Base-by-base conservation (phyloP, 2,329 filamentous ascomycete genomes). In the Ambrosiella cleistominuta region DNA sequence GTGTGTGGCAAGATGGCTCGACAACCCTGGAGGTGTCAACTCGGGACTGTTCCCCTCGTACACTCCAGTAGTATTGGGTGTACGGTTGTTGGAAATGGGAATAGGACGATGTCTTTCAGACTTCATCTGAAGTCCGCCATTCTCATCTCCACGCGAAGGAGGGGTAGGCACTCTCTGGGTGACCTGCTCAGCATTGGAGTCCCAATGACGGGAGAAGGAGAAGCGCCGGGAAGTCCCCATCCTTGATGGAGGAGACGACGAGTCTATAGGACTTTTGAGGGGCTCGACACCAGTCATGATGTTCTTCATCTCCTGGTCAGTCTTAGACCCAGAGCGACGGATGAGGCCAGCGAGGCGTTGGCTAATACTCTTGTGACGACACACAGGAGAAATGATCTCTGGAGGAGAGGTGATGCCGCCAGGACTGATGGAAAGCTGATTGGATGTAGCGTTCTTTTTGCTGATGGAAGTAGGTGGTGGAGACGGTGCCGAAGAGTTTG, bases 231-330 rank as follows among this genome's bases (percentile, higher is more conserved):
- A 47, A 27, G 19, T 17, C 19, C 5, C 54, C 35, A 44, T 57
- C 49, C 13, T 54, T 54, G 17, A 36, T 36, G 27, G 15, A 17
- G 55, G 36, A 12, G 52, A 27, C 17, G 50, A 58, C 13, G 56
- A 19, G 35, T 51, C 27, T 3, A 27, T 27, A 27, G 27, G 27
- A 27, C 27, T 27, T 27, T 27, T 27, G 27, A 27, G 27, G 38
- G 50, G 36, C 13, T 38, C 52, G 37, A 37, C 36, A 27, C 27
- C 27, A 36, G 44, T 44, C 54, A 55, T 52, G 19, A 57, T 57
- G 51, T 40, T 50, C 57, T 37, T 54, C 19, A 11, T 51, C 39
- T 56, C 57, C 44, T 17, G 39, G 37, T 40, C 57, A 27, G 44
- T 35, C 50, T 6, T 39, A 27, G 15, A 52, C n/a, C 8, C 17